Evolutionary conservation across 306 rosid genomes (phyloP), one percentile per base, ranked within the genome.

Genomic region (Trichosanthes truncata): DNA sequence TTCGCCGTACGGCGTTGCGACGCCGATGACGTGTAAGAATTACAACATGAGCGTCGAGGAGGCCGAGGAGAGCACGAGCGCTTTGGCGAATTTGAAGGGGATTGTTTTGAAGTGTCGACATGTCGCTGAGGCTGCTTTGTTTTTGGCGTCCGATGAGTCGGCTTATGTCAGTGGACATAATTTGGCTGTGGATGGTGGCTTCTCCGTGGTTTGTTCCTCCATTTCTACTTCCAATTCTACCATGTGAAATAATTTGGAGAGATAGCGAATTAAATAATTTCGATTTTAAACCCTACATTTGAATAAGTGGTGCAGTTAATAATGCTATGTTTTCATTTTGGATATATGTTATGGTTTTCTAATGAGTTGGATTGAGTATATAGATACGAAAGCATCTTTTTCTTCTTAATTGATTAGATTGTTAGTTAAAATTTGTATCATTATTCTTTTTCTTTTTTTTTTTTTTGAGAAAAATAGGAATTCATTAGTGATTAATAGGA

Each of bases 1-100:
- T 13, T 92, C 98, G 2, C 98, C 98, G 10, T 92, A 83, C 33
- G 98, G 97, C 2, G 89, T 95, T 2, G 98, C 91, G 0, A 95
- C 98, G 4, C 90, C 95, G 26, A 92, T 95, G 52, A 52, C 95
- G 0, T 95, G 98, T 55, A 45, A 4, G 7, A 84, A 86, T 9
- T 89, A 78, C 79, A 82, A 87, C 62, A 69, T 89, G 80, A 66
- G 69, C 7, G 90, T 94, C 0, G n/a, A 79, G 46, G 83, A 87
- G 48, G 89, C 88, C 1, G 98, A 95, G 72, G 86, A 84, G 9
- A 63, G 35, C 33, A 80, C 83, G 29, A 74, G 80, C 25, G 83
- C 81, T 3, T 29, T 77, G 20, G 93, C 89, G 1, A 92, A 89
- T 80, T 81, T 95, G 74, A 92, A 95, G 81, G 98, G 97, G 6